Conservation (phyloP, 345 rosid species). For the Lumnitzera racemosa region DNA sequence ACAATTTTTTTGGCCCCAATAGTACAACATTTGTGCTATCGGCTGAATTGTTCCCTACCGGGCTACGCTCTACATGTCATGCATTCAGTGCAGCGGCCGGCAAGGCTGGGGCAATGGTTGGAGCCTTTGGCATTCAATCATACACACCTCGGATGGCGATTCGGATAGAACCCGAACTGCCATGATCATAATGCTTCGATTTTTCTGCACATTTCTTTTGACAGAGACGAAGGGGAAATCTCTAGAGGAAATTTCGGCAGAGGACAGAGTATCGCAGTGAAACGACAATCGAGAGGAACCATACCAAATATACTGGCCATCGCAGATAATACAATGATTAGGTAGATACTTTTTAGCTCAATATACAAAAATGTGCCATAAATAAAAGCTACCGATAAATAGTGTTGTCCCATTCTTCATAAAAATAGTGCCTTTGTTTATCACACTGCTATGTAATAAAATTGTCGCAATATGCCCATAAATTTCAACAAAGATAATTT, state of each 20-base stretch:
- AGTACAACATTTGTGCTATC: conserved; percentile 54
- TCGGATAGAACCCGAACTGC: conserved; percentile 15
- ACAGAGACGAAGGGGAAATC: conserved; percentile 41
- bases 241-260: conserved; percentile 55
- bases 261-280: conserved; percentile 22
- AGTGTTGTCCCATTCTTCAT: no score
- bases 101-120: conserved; percentile 52
- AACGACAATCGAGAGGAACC: no score
- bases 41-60: conserved; percentile 50
- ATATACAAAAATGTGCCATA: no score
- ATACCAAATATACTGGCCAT: no score
- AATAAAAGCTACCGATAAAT: no score
- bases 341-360: no score
- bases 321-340: no score
- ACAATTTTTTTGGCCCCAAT: conserved; percentile 60
- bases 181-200: conserved; percentile 32
- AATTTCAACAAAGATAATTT: no score
- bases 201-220: conserved; percentile 44
- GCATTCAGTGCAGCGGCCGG: conserved; percentile 51
- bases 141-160: conserved; percentile 22
- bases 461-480: no score
- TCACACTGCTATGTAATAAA: no score
- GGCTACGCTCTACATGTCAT: conserved; percentile 51
- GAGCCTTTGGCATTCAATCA: conserved; percentile 41
- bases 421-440: no score